Percentiles rank a stretch among this genome's conserved stretches.
These are phyloP conservation scores for Diplotaxis tenuifolia DNA, from an alignment of 345 rosid species.

Conservation along the genomic window DNA sequence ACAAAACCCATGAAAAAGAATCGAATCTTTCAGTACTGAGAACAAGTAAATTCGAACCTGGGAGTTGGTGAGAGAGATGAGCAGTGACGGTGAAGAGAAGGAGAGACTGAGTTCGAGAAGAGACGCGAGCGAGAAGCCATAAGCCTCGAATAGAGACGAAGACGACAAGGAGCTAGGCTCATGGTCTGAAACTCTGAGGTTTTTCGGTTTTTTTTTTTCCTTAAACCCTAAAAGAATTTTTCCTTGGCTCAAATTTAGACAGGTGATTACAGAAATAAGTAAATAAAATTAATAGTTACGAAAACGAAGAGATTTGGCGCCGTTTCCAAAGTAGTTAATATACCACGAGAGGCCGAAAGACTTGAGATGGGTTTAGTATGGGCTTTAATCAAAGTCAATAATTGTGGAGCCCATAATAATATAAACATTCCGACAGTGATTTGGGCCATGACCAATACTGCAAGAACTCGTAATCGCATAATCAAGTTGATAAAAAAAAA, in stretches of 20 bases:
- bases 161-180: constrained; percentile 36
- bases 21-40: neutral
- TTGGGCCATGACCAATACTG: neutral
- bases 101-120: constrained; percentile 4
- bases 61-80: neutral
- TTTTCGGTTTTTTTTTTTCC: neutral
- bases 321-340: neutral
- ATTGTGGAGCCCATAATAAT: neutral
- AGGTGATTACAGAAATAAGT: neutral
- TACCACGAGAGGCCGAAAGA: neutral
- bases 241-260: neutral
- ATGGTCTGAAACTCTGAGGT: neutral
- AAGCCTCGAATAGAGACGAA: constrained; percentile 22
- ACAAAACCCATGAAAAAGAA: neutral
- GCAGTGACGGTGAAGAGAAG: neutral
- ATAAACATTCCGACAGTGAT: neutral
- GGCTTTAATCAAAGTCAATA: constrained; percentile 1
- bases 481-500: too few species aligned
- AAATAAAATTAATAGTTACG: too few species aligned
- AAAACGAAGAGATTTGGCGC: neutral
- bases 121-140: constrained; percentile 37
- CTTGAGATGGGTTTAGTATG: neutral
- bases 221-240: constrained; percentile 16
- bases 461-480: neutral
- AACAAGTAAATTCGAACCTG: neutral